Evolutionary conservation across 352 stramenopile genomes (phyloP), one percentile per base, ranked within the genome.

Genomic region (Globisporangium perplexum): DNA sequence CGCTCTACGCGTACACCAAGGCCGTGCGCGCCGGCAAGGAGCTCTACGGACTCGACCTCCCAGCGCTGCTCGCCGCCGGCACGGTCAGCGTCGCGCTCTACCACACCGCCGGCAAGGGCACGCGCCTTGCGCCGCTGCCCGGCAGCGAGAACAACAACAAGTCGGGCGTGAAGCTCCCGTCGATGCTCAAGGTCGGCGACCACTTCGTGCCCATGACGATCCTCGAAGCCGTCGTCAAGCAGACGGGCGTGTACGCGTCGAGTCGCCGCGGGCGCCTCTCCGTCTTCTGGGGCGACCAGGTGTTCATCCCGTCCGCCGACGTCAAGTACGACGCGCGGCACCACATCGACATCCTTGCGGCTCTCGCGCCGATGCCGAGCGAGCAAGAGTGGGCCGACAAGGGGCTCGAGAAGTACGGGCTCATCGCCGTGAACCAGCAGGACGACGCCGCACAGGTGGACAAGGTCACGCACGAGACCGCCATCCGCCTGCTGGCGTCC

Each of bases 61-160:
- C 77, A 2, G 66, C 64, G 23, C 64, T 95, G 35, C 72, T 99
- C 12, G 72, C 68, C 11, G 53, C 69, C 0, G 71, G 71, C 6
- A 71, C 73, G 36, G 91, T 98, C 67, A 96, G 80, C 53, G 92
- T 98, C 5, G 94, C 93, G 41, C 71, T 99, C 30, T 99, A 97
- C 77, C 95, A 99, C 83, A 99, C 96, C 23, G 96, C 96, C 10
- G 96, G 96, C 63, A 99, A 99, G 71, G 96, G 96, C 44, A 99
- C 96, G 50, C 90, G 96, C 23, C 83, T 99, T 23, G 96, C 96
- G 41, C 96, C 96, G 42, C 74, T 99, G 36, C 95, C 96, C 7
- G 96, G 96, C 38, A 96, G 83, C 49, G 96, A 99, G 66, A 99
- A 98, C 78, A 99, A 99, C 76, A 99, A 99, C 82, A 99, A 99